A percentile compares a stretch with the other conserved stretches of the same genome.
Evolutionary conservation across 23 red algal species (phyloP).

Genomic region (Gracilaria vermiculophylla): DNA sequence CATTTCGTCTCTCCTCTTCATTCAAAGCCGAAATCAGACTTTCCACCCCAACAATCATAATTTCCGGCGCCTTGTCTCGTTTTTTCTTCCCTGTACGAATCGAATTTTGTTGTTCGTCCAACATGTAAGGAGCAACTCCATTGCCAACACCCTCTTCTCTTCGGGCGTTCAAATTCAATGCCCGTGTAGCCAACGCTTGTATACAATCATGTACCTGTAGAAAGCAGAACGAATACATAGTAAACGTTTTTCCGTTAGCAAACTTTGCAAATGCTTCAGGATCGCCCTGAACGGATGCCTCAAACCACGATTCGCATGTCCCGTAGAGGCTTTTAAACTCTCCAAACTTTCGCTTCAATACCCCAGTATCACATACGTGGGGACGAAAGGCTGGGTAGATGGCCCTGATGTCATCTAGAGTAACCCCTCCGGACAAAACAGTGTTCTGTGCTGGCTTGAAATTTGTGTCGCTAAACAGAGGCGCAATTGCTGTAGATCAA

Average conservation of each 20-base stretch:
- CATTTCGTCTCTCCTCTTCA: too few relatives aligned
- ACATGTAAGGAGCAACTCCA: too few relatives aligned
- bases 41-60: too few relatives aligned
- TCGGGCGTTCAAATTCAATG: too few relatives aligned
- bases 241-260: neutral
- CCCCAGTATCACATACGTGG: neutral
- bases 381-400: neutral
- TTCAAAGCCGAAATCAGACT: too few relatives aligned
- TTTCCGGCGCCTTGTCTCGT: too few relatives aligned
- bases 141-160: too few relatives aligned
- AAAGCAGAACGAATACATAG: neutral
- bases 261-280: neutral
- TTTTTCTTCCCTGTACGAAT: too few relatives aligned
- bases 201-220: too few relatives aligned
- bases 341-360: neutral
- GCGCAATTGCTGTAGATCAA: neutral
- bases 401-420: neutral
- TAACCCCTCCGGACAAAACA: neutral
- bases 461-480: neutral
- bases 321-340: slow-evolving; percentile 8
- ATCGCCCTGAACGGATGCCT: neutral
- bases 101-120: too few relatives aligned
- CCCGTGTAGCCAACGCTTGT: too few relatives aligned
- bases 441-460: neutral
- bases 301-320: neutral